A percentile compares a stretch with the other conserved stretches of the same genome.
phyloP scores from a whole-genome alignment of 768 basidiomycete genomes.

The Guyanaporus albipodus region DNA sequence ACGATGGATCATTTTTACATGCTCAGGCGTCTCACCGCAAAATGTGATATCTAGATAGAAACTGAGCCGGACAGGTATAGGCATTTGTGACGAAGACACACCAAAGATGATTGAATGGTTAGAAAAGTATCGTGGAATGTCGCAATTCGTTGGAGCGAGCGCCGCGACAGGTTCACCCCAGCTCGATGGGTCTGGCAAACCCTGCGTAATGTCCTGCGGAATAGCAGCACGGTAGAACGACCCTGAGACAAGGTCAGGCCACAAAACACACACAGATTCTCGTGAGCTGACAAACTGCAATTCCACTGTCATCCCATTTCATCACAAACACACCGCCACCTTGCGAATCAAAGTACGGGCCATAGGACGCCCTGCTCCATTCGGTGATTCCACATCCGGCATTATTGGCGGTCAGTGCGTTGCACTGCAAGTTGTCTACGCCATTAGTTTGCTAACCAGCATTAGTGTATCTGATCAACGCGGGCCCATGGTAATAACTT shows the following conservation, averaged over 20 bases:
- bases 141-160: conserved; percentile 50
- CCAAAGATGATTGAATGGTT: conserved; percentile 78
- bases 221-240: conserved; percentile 79
- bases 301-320: conserved; percentile 81
- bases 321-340: conserved; percentile 85
- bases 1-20: not conserved
- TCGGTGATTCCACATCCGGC: conserved; percentile 78
- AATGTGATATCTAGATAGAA: conserved; percentile 66
- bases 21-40: conserved; percentile 51
- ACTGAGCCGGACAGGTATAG: conserved; percentile 14
- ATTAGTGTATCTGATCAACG: not conserved
- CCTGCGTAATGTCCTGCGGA: conserved; percentile 59
- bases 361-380: conserved; percentile 80
- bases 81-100: conserved; percentile 33
- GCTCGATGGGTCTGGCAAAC: conserved; percentile 57
- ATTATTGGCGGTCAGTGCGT: conserved; percentile 51
- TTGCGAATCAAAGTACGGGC: conserved; percentile 72
- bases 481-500: conserved; percentile 23
- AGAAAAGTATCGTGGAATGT: conserved; percentile 54
- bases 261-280: not conserved
- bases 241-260: conserved; percentile 42
- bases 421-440: conserved; percentile 49
- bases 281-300: conserved; percentile 60
- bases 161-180: conserved; percentile 70
- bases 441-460: conserved; percentile 43